Base-by-base conservation (phyloP, 2,329 filamentous ascomycete species). In the Aspergillus novoparasiticus region DNA sequence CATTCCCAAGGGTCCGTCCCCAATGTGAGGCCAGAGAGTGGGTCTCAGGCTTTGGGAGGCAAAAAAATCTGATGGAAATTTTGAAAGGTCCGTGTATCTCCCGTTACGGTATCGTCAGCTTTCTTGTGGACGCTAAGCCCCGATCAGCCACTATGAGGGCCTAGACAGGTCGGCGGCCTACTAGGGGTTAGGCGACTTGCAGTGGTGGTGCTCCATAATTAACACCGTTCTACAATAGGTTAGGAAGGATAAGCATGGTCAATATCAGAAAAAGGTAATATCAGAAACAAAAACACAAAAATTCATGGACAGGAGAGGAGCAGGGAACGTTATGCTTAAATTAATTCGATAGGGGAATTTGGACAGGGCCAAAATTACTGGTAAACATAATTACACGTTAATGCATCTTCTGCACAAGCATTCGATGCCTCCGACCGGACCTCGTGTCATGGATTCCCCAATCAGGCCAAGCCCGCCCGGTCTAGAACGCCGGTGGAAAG, bases 391-490 rank as follows among this genome's bases (percentile, higher is more conserved):
- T 39, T 56, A 23, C 30, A 58, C 45, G 46, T 45, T 34, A 34
- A 57, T 26, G 21, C 50, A 51, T 21, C 56, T 53, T 53, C 34
- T 48, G 45, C 30, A 58, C 36, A 45, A 61, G 32, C 46, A 36
- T 57, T 32, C 55, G 57, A 56, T 57, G 34, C 45, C 54, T 59
- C 46, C 57, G 62, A 61, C 56, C 57, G 60, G 65, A 56, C 65
- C 66, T 67, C 66, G 68, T 69, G 68, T 69, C 67, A 69, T 68
- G 64, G 65, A 67, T 66, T 65, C 66, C 66, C 63, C 62, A 63
- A 68, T 66, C 62, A 65, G 62, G 64, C 64, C 63, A 60, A 65
- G 61, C 28, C 58, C 59, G 62, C 59, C 63, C 53, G 66, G 68
- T 69, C 68, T 68, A 69, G 68, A 69, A 66, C 66, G 58, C 64